phyloP scores from a whole-genome alignment of 306 rosid genomes.

The Malus domestica region DNA sequence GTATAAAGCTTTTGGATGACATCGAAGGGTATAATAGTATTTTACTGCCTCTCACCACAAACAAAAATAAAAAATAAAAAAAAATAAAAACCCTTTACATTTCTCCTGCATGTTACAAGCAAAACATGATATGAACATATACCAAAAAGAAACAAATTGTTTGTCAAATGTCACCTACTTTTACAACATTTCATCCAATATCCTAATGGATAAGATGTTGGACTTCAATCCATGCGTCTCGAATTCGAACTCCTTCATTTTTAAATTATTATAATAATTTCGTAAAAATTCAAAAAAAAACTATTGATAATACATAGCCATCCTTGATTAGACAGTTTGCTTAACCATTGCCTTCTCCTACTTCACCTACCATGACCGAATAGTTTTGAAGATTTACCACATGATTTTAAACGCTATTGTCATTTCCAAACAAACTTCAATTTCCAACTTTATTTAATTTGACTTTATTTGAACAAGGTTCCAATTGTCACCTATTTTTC shows the following conservation, averaged over 20 bases:
- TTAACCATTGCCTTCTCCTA: neutral
- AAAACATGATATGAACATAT: neutral
- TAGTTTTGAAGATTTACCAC: neutral
- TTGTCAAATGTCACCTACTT: neutral
- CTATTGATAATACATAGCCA: neutral
- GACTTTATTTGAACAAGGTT: neutral
- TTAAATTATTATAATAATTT: too few relatives aligned
- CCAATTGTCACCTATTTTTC: neutral
- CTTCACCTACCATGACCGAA: neutral
- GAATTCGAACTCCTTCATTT: too few relatives aligned
- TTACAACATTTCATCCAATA: too few relatives aligned
- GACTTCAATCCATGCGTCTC: rapidly evolving
- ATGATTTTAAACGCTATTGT: neutral
- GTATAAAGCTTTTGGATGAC: too few relatives aligned
- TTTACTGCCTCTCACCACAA: neutral
- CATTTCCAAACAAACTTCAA: neutral
- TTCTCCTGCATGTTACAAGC: neutral
- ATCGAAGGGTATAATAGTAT: too few relatives aligned
- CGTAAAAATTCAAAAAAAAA: too few relatives aligned
- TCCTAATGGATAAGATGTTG: rapidly evolving
- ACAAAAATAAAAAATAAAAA: too few relatives aligned
- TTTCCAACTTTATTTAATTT: neutral
- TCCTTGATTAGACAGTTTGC: neutral
- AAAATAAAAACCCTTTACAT: too few relatives aligned
- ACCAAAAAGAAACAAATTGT: neutral